Evolutionary conservation across 805 yeast genomes (phyloP), one percentile per base, ranked within the genome.

Genomic region (Candida maesae): DNA sequence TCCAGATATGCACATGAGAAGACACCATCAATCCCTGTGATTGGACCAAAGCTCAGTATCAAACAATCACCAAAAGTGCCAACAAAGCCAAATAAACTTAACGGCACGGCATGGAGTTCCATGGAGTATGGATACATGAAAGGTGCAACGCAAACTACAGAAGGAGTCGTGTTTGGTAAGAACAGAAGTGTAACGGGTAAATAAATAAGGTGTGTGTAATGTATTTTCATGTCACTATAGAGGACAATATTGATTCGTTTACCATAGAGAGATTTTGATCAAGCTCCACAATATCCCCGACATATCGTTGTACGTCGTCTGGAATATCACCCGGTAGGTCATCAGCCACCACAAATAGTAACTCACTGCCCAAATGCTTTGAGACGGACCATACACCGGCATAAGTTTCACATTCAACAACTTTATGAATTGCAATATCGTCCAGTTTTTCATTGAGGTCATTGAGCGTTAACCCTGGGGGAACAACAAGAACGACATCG

Each of bases 1-100:
- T 83, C 93, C 1, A 67, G 95, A 43, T 68, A 77, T 41, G 83
- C 86, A 2, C 73, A 83, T 53, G 68, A 67, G 41, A 64, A 74
- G 64, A 56, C 81, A 67, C 62, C 78, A 40, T 50, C 64, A 39
- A 53, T 71, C 42, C 75, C 79, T 0, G 70, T 75, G 1, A 64
- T 80, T 24, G 87, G 87, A 0, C 87, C 87, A 2, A 70, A 71
- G 38, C 55, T 80, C 29, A 68, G 75, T 1, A 60, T 57, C 47
- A 75, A 66, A 56, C 69, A 56, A 60, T 70, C 65, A 59, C 80
- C 74, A 47, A 68, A 57, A 13, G 62, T 70, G 6, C 87, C 83
- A 9, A 68, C 59, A 29, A 80, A 79, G 56, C 88, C 86, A 3
- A 15, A 14, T 7, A 14, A 6, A 55, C 62, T 16, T 66, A 69